Conservation (phyloP, 140 eudicot species). For the Oenanthe javanica region DNA sequence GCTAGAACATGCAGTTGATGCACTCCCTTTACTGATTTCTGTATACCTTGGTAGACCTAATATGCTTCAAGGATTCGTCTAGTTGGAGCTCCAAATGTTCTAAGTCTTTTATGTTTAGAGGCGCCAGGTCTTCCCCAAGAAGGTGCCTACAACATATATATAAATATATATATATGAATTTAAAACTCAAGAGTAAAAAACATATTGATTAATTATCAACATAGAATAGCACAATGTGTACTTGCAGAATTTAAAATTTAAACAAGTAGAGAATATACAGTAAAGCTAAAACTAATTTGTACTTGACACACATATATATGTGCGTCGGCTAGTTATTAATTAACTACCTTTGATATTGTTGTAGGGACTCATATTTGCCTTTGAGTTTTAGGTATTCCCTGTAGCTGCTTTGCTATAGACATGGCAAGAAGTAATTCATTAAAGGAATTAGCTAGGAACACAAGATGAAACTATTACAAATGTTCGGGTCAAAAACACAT, state of each 20-base stretch:
- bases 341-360: conserved; percentile 72
- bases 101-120: conserved; percentile 73
- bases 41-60: conserved; percentile 82
- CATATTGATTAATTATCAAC: not conserved
- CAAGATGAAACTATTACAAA: not conserved
- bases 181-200: not conserved
- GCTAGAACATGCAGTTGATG: not conserved
- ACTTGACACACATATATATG: not conserved
- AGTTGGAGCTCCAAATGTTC: conserved; percentile 89
- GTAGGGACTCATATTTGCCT: conserved; percentile 73
- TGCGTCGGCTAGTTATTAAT: not conserved
- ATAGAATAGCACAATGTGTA: not conserved
- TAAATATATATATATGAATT: too few relatives aligned
- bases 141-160: conserved; percentile 46
- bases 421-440: not conserved
- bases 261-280: not conserved
- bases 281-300: not conserved
- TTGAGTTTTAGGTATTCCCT: conserved; percentile 77
- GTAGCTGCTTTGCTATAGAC: conserved; percentile 69
- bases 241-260: not conserved
- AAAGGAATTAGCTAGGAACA: not conserved
- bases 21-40: not conserved
- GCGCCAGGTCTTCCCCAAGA: conserved; percentile 84
- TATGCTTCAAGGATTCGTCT: conserved; percentile 69
- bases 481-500: not conserved